Evolutionary conservation across 2,329 filamentous ascomycete species (phyloP).

Genomic region (Thermomyces lanuginosus): DNA sequence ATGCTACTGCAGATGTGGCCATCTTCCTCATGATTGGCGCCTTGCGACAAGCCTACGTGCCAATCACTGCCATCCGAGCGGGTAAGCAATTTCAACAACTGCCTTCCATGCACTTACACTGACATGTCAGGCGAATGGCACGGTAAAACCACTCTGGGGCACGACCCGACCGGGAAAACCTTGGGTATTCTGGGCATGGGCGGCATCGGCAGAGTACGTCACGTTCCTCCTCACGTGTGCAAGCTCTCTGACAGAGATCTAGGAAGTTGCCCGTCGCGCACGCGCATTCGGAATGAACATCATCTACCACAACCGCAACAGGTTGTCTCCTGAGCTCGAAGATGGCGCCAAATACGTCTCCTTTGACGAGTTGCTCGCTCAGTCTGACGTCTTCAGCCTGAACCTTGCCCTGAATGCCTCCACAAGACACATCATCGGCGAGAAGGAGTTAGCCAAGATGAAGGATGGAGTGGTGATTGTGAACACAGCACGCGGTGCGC

Average conservation of each 20-base stretch:
- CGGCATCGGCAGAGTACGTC: conserved; percentile 29
- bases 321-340: conserved; percentile 26
- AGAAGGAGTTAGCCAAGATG: conserved; percentile 30
- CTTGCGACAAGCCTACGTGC: conserved; percentile 28
- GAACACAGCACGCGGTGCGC: conserved; percentile 29
- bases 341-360: conserved; percentile 28
- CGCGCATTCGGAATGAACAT: conserved; percentile 32
- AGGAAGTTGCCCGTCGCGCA: conserved; percentile 32
- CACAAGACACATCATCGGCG: conserved; percentile 31
- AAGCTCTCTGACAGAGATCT: not conserved
- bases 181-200: conserved; percentile 34
- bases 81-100: conserved; percentile 13
- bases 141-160: conserved; percentile 26
- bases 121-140: conserved; percentile 22
- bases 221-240: not conserved
- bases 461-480: conserved; percentile 30
- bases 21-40: conserved; percentile 34
- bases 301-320: conserved; percentile 31
- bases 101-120: not conserved
- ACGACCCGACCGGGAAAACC: conserved; percentile 29
- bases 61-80: conserved; percentile 24
- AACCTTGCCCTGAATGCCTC: conserved; percentile 30
- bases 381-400: conserved; percentile 30
- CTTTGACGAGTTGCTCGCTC: conserved; percentile 31
- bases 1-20: conserved; percentile 32